Conservation (phyloP, 2,329 filamentous ascomycete genomes). For the Alternaria metachromatica region DNA sequence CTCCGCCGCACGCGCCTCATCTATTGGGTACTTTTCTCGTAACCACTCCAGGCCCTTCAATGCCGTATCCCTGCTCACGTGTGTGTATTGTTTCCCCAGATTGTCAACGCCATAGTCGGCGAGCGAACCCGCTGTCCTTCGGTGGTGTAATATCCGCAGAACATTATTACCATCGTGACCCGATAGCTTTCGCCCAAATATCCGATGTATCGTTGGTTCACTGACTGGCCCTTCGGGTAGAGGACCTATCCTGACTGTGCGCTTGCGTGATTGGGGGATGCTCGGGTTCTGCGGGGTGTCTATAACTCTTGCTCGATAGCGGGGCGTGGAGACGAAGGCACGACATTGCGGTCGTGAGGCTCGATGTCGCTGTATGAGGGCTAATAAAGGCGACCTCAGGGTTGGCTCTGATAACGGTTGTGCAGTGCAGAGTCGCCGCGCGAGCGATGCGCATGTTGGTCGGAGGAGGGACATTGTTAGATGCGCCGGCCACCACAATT, state of each 20-base stretch:
- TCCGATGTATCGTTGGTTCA: constrained; percentile 29
- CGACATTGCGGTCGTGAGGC: constrained; percentile 25
- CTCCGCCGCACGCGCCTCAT: constrained; percentile 50
- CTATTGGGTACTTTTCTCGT: constrained; percentile 46
- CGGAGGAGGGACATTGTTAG: constrained; percentile 38
- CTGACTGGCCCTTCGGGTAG: constrained; percentile 38
- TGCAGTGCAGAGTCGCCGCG: constrained; percentile 37
- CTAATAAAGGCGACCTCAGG: constrained; percentile 28
- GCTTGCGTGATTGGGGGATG: constrained; percentile 31
- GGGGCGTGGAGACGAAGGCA: constrained; percentile 32
- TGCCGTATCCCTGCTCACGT: constrained; percentile 35
- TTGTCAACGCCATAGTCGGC: constrained; percentile 50
- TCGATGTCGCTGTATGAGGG: constrained; percentile 24
- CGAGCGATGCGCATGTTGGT: constrained; percentile 34
- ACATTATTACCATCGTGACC: constrained; percentile 43
- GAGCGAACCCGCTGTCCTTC: constrained; percentile 48
- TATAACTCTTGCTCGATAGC: constrained; percentile 32
- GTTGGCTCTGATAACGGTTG: constrained; percentile 23
- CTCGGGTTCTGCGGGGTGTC: constrained; percentile 31
- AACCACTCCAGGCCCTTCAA: constrained; percentile 46
- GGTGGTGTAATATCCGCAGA: constrained; percentile 49
- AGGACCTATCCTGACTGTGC: constrained; percentile 42
- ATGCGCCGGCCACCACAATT: constrained; percentile 10
- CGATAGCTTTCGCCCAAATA: constrained; percentile 43
- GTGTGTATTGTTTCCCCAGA: constrained; percentile 35